Conservation (phyloP, 768 basidiomycete species). For the Mycena rosella region DNA sequence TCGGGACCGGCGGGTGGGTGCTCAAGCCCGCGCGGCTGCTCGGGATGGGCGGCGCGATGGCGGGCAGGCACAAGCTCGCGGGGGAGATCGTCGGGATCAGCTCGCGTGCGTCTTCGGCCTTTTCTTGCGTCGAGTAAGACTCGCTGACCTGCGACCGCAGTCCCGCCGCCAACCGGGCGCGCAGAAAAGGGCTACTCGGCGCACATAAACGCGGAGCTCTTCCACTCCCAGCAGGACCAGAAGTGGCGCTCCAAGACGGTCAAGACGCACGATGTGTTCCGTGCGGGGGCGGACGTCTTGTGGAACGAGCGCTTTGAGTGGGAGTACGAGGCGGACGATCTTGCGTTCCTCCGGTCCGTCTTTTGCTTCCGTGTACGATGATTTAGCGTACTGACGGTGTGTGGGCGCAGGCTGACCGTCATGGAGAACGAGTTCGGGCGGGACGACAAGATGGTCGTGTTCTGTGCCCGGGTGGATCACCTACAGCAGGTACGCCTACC, state of each 20-base stretch:
- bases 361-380: neutral
- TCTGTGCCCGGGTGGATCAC: conserved; percentile 64
- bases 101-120: conserved; percentile 49
- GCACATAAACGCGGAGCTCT: conserved; percentile 61
- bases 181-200: conserved; percentile 54
- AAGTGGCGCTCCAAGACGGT: conserved; percentile 59
- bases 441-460: conserved; percentile 62
- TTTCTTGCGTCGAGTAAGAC: neutral
- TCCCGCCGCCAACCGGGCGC: conserved; percentile 59
- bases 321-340: conserved; percentile 62
- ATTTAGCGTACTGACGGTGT: too few species aligned
- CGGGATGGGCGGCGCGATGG: conserved; percentile 34
- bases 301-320: conserved; percentile 63
- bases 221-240: conserved; percentile 53
- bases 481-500: conserved; percentile 45
- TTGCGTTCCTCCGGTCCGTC: conserved; percentile 65
- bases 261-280: conserved; percentile 49
- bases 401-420: conserved; percentile 48
- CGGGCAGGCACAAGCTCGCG: conserved; percentile 39
- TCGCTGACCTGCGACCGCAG: conserved; percentile 43
- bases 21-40: conserved; percentile 56
- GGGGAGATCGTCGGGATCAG: conserved; percentile 60
- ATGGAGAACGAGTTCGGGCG: conserved; percentile 57
- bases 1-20: conserved; percentile 68
- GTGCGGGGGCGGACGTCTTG: conserved; percentile 53